Percentiles rank a stretch among this genome's conserved stretches.
Evolutionary conservation across 805 yeast genomes (phyloP).

Genomic region (Candida berthetii): DNA sequence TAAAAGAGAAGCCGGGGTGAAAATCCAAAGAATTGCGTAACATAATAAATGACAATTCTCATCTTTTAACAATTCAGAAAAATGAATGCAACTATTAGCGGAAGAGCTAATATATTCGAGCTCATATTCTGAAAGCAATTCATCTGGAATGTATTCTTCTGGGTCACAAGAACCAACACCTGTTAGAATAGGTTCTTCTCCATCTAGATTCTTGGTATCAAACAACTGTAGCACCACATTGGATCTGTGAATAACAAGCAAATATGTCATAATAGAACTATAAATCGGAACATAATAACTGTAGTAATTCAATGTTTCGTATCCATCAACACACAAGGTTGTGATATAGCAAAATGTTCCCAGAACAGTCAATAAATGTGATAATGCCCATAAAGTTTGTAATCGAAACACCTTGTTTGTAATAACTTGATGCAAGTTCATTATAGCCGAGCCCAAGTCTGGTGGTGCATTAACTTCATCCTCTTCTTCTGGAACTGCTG

Average conservation of each 20-base stretch:
- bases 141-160: neutral
- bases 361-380: conserved; percentile 9
- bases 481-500: neutral
- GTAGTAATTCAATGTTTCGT: neutral
- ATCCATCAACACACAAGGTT: conserved; percentile 1
- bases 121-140: conserved; percentile 8
- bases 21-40: conserved; percentile 30
- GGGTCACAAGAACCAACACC: neutral
- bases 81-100: neutral
- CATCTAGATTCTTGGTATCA: neutral
- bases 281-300: conserved; percentile 11
- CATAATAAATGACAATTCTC: conserved; percentile 33
- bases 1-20: conserved; percentile 23
- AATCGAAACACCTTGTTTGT: neutral
- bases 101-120: neutral
- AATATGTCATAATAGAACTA: conserved; percentile 16
- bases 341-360: conserved; percentile 9
- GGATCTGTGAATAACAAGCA: conserved; percentile 18
- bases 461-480: neutral
- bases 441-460: neutral
- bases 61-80: conserved; percentile 29
- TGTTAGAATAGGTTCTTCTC: neutral
- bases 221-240: neutral
- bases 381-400: neutral
- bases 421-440: neutral